Base-by-base conservation (phyloP, 1,284 basidiomycete genomes). In the Melampsora larici-populina region DNA sequence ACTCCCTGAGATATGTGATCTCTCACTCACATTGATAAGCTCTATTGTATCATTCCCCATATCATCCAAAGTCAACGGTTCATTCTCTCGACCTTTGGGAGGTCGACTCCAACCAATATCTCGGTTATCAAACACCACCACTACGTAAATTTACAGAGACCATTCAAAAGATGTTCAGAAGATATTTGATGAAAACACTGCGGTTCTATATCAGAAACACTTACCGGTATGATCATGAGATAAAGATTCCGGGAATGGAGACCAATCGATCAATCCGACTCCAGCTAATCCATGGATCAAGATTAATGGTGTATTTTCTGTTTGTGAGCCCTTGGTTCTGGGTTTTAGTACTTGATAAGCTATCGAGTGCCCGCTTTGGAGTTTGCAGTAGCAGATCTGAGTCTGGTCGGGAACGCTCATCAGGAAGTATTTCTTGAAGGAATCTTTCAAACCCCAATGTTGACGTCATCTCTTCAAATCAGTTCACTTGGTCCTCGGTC, bases 41-140 rank as follows among this genome's bases (percentile, higher is more conserved):
- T 58, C 55, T 29, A 58, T 29, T 15, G 26, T 29, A 58, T 58
- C 55, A 29, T 58, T 24, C n/a, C 5, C 55, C 55, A 58, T 58
- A n/a, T 58, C 55, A 24, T 58, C 21, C 21, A 58, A 58, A 7
- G 55, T 58, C 26, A 58, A 8, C 26, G 55, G 21, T 18, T 58
- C 55, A 58, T 58, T 29, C 55, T 24, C n/a, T 8, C 55, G n/a
- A n/a, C 26, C 26, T n/a, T n/a, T n/a, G 26, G 55, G 55, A 7
- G 55, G 55, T 58, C 26, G 21, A 58, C 55, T 58, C 55, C 55
- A 58, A 58, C 55, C 55, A 29, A 58, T 58, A 29, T 58, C 55
- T 7, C 55, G 55, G 18, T 58, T 58, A 58, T 58, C 55, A 58
- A 58, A 58, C 55, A 58, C 55, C 55, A 58, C 55, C 21, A 58